Evolutionary conservation across 2,329 filamentous ascomycete species (phyloP).

Genomic region (Beauveria caledonica): DNA sequence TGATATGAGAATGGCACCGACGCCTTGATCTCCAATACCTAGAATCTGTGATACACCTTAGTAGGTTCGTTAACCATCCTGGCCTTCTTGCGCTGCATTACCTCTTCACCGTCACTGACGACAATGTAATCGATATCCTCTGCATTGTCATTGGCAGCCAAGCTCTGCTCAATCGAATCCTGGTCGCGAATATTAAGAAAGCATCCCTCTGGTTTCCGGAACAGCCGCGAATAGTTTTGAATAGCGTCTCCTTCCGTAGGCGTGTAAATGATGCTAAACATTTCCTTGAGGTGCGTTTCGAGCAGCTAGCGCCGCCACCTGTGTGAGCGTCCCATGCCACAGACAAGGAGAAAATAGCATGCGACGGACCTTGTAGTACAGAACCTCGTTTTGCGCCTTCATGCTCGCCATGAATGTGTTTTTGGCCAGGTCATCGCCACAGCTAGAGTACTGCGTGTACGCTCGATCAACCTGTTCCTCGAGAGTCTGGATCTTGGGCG

Average conservation of each 20-base stretch:
- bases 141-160: slow-evolving; percentile 58
- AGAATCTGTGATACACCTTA: slow-evolving; percentile 44
- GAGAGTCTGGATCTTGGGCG: slow-evolving; percentile 62
- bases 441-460: slow-evolving; percentile 67
- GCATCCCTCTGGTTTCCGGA: slow-evolving; percentile 71
- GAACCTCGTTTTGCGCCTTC: slow-evolving; percentile 76
- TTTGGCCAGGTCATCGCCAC: slow-evolving; percentile 61
- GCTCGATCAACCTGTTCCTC: slow-evolving; percentile 70
- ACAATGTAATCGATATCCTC: slow-evolving; percentile 86
- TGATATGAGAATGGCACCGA: slow-evolving; percentile 76
- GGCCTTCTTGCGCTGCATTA: neutral
- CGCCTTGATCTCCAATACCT: slow-evolving; percentile 83
- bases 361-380: slow-evolving; percentile 54
- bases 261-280: slow-evolving; percentile 87
- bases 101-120: slow-evolving; percentile 59
- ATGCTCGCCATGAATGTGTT: slow-evolving; percentile 83
- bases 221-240: slow-evolving; percentile 71
- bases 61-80: no score
- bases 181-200: slow-evolving; percentile 67
- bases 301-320: slow-evolving; percentile 45
- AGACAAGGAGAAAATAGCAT: no score
- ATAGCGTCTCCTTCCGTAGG: slow-evolving; percentile 87
- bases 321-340: no score
- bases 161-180: slow-evolving; percentile 55
- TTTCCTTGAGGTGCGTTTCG: slow-evolving; percentile 71